phyloP scores from a whole-genome alignment of 2,329 filamentous ascomycete genomes.

The Sporothrix protearum region DNA sequence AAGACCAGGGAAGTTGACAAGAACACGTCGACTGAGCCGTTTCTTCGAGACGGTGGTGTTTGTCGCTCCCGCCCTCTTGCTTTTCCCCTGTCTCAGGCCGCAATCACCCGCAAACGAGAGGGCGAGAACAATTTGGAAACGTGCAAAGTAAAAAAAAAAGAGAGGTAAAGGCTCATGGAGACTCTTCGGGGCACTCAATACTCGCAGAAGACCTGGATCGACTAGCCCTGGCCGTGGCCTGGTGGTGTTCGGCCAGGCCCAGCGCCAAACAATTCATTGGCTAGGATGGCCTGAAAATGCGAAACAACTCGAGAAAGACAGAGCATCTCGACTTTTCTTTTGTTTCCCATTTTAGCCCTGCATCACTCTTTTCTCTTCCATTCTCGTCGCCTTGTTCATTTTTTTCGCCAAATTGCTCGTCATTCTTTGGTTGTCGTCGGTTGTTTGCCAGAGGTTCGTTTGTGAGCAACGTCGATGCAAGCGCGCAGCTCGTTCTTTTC shows the following conservation, averaged over 20 bases:
- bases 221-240: conserved; percentile 12
- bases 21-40: neutral
- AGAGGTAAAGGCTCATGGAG: neutral
- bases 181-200: neutral
- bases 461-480: conserved; percentile 3
- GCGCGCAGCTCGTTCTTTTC: neutral
- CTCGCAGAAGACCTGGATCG: neutral
- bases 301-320: conserved; percentile 22
- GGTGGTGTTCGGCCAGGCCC: conserved; percentile 14
- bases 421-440: conserved; percentile 12
- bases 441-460: conserved; percentile 8
- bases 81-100: conserved; percentile 13
- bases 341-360: neutral
- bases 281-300: conserved; percentile 22
- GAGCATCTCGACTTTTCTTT: neutral
- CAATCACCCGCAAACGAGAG: neutral
- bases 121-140: neutral
- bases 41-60: neutral
- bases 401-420: neutral
- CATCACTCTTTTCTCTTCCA: neutral
- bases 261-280: conserved; percentile 29
- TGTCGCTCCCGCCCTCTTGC: conserved; percentile 1
- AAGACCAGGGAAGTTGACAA: neutral
- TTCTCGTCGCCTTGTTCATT: neutral
- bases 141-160: neutral